Base-by-base conservation (phyloP, 345 rosid species). In the Aquilaria yunnanensis region DNA sequence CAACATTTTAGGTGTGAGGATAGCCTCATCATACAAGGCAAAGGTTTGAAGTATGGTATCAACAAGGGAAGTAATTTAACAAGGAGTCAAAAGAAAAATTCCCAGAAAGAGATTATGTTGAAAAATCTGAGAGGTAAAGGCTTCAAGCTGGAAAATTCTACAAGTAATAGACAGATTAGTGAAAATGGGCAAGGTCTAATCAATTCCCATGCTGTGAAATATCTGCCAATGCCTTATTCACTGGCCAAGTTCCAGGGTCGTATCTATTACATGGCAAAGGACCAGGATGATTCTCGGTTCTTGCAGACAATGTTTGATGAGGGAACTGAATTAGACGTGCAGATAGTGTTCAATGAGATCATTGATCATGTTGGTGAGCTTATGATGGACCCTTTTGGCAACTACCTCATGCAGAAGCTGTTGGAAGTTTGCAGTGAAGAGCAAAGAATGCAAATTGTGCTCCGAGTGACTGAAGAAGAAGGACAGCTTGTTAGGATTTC, bases 361-460 rank as follows among this genome's bases (percentile, higher is more conserved):
- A 61, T 78, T 50, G 76, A 66, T 51, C 70, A 85, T 67, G 59
- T 80, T 2, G 60, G 45, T 57, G 90, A 82, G 31, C 78, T 85
- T 31, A 74, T 84, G 59, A 76, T 71, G 63, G 80, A 85, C 69
- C 82, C 84, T 0, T 85, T 82, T 73, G 90, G 85, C n/a, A 85
- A 85, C 54, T 82, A 85, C 69, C 68, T 85, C 2, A 66, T 82
- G 47, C 87, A 85, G 78, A 85, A 78, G 76, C 67, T 82, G 48
- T 47, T 85, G 16, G 78, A 80, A 3, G 76, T 65, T 14, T 71
- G 82, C 63, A 60, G 59, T 14, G 85, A 82, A n/a, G 84, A 82
- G 54, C 85, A 78, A 34, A 75, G 73, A 61, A 75, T 71, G 46
- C 67, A 63, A 67, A 62, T 85, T 32, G 67, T 85, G 60, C 69